Evolutionary conservation across 768 basidiomycete species (phyloP), one percentile per base, ranked within the genome.

Genomic region (Xerocomus brunneocitrinus): DNA sequence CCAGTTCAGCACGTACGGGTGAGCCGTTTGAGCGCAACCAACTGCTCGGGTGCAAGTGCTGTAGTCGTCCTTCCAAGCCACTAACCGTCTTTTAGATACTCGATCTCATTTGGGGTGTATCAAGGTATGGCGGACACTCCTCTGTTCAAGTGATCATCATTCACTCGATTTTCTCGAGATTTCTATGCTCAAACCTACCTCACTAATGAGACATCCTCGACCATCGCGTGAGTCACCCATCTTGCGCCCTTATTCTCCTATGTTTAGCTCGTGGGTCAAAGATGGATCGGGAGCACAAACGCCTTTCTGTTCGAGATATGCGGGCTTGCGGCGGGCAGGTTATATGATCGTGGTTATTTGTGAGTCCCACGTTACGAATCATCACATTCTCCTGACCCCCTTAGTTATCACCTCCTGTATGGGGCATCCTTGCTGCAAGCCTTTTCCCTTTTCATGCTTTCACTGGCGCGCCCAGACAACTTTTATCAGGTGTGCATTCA

Each of bases 301-400:
- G 64, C 79, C 9, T 74, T 77, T 49, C 64, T 82, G 16, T 66
- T 76, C 19, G 64, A 81, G 34, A 69, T 74, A 2, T 67, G 70
- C 36, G 79, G 79, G 1, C 62, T 79, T 27, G 48, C 77, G 41
- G 70, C 74, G 4, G 82, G 82, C 12, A 71, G 76, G 44, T 63
- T 75, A 6, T 79, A 79, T 58, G 82, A 83, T 47, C 71, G 71
- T 22, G 81, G 82, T 47, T 77, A 79, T 62, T 80, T 79, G 77
- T 76, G 59, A 58, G 74, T 56, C 16, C 42, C 28, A 16, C 27
- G 10, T 34, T 28, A 19, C 31, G 25, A 2, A 5, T 30, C n/a
- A 14, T 32, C 14, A 12, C 34, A 10, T 30, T 24, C 35, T n/a
- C 50, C 36, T 42, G 14, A 4, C 43, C 34, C 25, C 34, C 32